Evolutionary conservation across 352 stramenopile species (phyloP).

Genomic region (Pythium aphanidermatum): DNA sequence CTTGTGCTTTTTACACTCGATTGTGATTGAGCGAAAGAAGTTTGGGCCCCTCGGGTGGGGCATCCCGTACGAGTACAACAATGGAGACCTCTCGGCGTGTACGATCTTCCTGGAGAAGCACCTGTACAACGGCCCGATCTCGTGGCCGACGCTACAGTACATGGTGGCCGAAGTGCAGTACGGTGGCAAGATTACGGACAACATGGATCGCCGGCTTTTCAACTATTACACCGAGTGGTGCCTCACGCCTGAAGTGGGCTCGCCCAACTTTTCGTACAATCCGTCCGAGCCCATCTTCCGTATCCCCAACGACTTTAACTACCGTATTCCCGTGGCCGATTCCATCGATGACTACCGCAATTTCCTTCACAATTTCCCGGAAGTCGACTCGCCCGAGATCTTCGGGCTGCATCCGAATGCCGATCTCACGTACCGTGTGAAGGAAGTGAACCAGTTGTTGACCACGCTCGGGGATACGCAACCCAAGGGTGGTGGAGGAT

Average conservation of each 20-base stretch:
- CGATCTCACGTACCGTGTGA: slow-evolving; percentile 97
- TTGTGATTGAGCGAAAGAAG: slow-evolving; percentile 98
- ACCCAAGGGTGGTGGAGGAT: slow-evolving; percentile 91
- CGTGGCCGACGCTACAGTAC: slow-evolving; percentile 98
- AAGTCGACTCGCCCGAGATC: slow-evolving; percentile 98
- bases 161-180: slow-evolving; percentile 99
- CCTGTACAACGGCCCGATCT: slow-evolving; percentile 97
- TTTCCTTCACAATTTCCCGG: slow-evolving; percentile 93
- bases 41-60: slow-evolving; percentile 97
- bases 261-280: slow-evolving; percentile 93
- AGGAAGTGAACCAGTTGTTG: slow-evolving; percentile 94
- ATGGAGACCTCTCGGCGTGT: slow-evolving; percentile 95
- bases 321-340: slow-evolving; percentile 90
- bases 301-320: slow-evolving; percentile 97
- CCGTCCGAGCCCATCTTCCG: slow-evolving; percentile 91
- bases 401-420: slow-evolving; percentile 98
- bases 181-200: slow-evolving; percentile 99
- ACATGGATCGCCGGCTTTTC: slow-evolving; percentile 96
- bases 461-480: slow-evolving; percentile 95
- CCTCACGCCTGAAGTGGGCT: slow-evolving; percentile 83
- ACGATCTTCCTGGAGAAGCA: slow-evolving; percentile 99
- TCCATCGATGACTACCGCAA: slow-evolving; percentile 94
- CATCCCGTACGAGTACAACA: slow-evolving; percentile 99
- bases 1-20: slow-evolving; percentile 97
- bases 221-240: slow-evolving; percentile 98